Evolutionary conservation across 345 rosid genomes (phyloP), one percentile per base, ranked within the genome.

Genomic region (Pelargonium nanum): DNA sequence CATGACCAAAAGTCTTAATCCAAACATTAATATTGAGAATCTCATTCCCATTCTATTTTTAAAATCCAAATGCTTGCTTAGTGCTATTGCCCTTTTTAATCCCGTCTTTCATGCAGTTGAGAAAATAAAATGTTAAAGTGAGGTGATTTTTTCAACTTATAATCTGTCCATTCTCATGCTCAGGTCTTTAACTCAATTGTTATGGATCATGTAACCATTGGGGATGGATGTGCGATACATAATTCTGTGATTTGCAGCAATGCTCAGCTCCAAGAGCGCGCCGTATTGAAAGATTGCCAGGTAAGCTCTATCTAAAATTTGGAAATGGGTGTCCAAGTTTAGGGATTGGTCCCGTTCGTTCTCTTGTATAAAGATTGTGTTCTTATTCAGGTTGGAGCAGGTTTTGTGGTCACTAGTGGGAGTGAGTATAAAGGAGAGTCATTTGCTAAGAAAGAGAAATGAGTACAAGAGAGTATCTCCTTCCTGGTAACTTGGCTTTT

Each of bases 211-310:
- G 86, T 87, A 52, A 86, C 92, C 9, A 78, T 85, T 59, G 96
- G 88, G 60, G 99, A 89, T 75, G 96, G 97, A 53, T 89, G 97
- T 70, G 85, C 94, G 7, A 79, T 93, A 69, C 96, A 93, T 73
- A 91, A 91, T 58, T 89, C 99, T 23, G 88, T 93, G 64, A 64
- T 93, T 59, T 93, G 96, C 77, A 87, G 96, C 77, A 93, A 85
- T 22, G 95, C 77, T 22, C 97, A 89, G 72, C 87, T 93, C 66
- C 97, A 84, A 77, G 99, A 93, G 65, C 97, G 94, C 55, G 94
- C 70, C 20, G 62, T 69, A 26, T 67, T 93, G 71, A 93, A 71
- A 82, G 97, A 93, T 54, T 93, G 99, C 64, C 99, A 87, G 79
- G 99, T 89, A 77, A 51, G 24, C 61, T 63, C 48, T 28, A 68